Percentiles rank a stretch among this genome's conserved stretches.
phyloP scores from a whole-genome alignment of 345 rosid species.

The Eucalyptus pauciflora region DNA sequence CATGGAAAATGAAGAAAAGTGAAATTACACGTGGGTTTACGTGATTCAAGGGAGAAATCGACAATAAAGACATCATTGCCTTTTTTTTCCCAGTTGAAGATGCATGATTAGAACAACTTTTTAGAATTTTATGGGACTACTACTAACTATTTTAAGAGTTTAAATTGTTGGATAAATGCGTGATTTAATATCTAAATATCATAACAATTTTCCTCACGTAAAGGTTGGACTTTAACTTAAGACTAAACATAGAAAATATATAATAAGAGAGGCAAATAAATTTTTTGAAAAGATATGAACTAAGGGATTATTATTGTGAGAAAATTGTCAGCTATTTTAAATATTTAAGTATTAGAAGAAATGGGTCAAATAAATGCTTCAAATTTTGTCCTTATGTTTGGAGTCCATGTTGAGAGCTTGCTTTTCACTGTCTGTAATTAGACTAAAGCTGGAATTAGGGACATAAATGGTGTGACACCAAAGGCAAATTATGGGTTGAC shows the following conservation, averaged over 20 bases:
- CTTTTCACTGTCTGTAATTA: not conserved
- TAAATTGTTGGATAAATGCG: accelerated
- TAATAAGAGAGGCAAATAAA: no score
- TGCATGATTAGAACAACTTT: not conserved
- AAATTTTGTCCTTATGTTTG: not conserved
- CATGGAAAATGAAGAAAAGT: not conserved
- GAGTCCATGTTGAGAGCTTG: accelerated
- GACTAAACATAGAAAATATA: no score
- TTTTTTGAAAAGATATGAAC: no score
- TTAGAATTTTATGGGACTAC: not conserved
- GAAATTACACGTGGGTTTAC: accelerated
- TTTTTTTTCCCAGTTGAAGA: not conserved
- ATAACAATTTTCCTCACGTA: accelerated
- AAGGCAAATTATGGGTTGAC: not conserved
- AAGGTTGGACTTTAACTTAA: not conserved
- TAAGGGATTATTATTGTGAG: accelerated
- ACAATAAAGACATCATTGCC: not conserved
- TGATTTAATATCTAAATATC: no score
- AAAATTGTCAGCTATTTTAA: accelerated
- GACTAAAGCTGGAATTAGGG: not conserved
- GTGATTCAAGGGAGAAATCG: accelerated
- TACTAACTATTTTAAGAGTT: no score
- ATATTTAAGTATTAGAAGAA: not conserved
- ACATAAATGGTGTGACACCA: not conserved
- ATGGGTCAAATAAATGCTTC: not conserved